These are phyloP conservation scores for Verticillium nubilum DNA, from an alignment of 2,329 filamentous ascomycete species.

Conservation along the genomic window DNA sequence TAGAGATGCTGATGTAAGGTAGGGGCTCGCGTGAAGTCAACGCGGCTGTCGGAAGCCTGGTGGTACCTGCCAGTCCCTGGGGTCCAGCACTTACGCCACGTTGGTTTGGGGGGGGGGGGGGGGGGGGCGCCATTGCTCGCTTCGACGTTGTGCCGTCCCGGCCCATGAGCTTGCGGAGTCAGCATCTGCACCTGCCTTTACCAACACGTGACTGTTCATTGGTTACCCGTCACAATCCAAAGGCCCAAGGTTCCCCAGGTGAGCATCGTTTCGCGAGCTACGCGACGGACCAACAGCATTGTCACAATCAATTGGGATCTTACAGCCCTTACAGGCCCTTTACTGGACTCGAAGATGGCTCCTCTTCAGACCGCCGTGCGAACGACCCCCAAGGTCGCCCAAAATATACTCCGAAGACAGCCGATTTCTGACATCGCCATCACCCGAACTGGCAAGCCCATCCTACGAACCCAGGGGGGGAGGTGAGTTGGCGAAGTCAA, in stretches of 20 bases:
- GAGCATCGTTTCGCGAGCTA: slow-evolving; percentile 11
- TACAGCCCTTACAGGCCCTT: slow-evolving; percentile 4
- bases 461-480: slow-evolving; percentile 83
- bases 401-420: slow-evolving; percentile 44
- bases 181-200: neutral
- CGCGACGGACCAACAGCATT: neutral
- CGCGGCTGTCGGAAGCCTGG: slow-evolving; percentile 36
- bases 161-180: neutral
- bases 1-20: neutral
- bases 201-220: slow-evolving; percentile 4
- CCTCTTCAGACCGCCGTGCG: slow-evolving; percentile 52
- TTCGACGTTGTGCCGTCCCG: neutral
- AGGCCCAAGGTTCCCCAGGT: neutral
- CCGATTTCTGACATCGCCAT: slow-evolving; percentile 79
- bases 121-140: too few species aligned
- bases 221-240: neutral
- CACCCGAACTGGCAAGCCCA: slow-evolving; percentile 92
- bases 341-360: slow-evolving; percentile 39
- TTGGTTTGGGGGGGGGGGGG: too few species aligned
- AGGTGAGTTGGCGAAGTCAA: slow-evolving; percentile 54
- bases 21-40: neutral
- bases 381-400: slow-evolving; percentile 41
- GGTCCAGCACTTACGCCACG: too few species aligned
- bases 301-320: slow-evolving; percentile 15
- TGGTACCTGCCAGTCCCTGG: neutral